Evolutionary conservation across 73 alveolate species (phyloP), one percentile per base, ranked within the genome.

Genomic region (Stentor roeselii): DNA sequence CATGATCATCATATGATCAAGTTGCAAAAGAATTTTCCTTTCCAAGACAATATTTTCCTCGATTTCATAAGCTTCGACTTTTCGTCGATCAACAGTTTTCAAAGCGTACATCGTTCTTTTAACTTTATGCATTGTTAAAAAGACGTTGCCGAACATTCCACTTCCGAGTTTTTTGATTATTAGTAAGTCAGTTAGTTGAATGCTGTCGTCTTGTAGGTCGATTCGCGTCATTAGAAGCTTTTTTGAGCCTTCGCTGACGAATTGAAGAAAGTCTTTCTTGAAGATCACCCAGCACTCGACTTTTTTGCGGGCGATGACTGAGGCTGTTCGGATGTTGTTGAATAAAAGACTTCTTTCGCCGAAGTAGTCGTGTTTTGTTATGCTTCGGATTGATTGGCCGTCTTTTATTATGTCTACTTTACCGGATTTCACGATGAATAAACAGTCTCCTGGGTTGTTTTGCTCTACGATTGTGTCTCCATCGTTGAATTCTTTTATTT

Each of bases 141-240:
- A 88, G 4, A 88, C 93, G 50, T 67, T 76, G 36, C 93, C 93
- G 86, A 86, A 88, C 40, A 60, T 75, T 3, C 93, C 93, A 75
- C 74, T 34, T 4, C 93, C 93, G 85, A 88, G 76, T 84, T 40
- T 34, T 34, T 59, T 61, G 6, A 83, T 41, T 27, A 78, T 75
- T 3, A 75, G 50, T 75, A 88, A 42, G 40, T 86, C 76, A 27
- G 83, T 87, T 38, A 88, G 58, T 88, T 59, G 15, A 31, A 82
- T 50, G 34, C n/a, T 67, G 34, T 59, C 40, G 32, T 82, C 88
- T 82, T 82, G 88, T 31, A 82, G 3, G 60, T 82, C 14, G 31
- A 82, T 38, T 82, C 88, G 42, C 36, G 50, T 31, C 32, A 82
- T 82, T 14, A 82, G 40, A 36, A 27, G 87, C 41, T 42, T 59